Base-by-base conservation (phyloP, 106 monocot genomes). In the Posidonia australis region DNA sequence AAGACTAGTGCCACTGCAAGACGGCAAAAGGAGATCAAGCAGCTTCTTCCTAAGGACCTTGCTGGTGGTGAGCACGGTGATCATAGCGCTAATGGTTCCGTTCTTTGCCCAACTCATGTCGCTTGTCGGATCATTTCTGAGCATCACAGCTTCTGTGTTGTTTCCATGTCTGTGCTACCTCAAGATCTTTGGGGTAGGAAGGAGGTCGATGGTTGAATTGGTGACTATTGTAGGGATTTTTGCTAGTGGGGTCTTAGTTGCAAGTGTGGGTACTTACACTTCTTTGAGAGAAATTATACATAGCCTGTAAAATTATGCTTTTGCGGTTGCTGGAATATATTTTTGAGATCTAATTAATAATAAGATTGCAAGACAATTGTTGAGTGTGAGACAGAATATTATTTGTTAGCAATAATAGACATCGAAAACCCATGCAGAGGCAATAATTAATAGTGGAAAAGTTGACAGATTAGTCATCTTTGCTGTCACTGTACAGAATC, bases 141-240 rank as follows among this genome's bases (percentile, higher is more conserved):
- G 71, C 21, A 24, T 72, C 1, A 18, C 28, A 19, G 71, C 27
- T 13, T 62, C 62, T 9, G 9, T 72, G 51, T 43, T 72, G 20
- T 24, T 72, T 1, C 71, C 62, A 22, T 72, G 71, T 30, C 6
- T 72, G 27, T 72, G 62, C 42, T 72, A 72, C 9, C 62, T 72
- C 41, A 63, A 72, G 63, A 72, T 72, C 11, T 71, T 63, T 28
- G 63, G 26, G 20, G 1, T 26, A 11, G 18, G 62, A 23, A 25
- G 70, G 18, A 31, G 23, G 27, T 31, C 7, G 3, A 44, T 3
- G 42, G 16, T 44, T 10, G 71, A 72, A 14, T 12, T 54, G 13
- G 31, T 54, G 51, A 52, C 36, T 3, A 72, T 63, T 19, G 16
- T 44, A 9, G 63, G 22, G 28, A 63, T 72, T 36, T 17, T 63